Conservation (phyloP, 805 yeast species). For the Ogataea parapolymorpha region DNA sequence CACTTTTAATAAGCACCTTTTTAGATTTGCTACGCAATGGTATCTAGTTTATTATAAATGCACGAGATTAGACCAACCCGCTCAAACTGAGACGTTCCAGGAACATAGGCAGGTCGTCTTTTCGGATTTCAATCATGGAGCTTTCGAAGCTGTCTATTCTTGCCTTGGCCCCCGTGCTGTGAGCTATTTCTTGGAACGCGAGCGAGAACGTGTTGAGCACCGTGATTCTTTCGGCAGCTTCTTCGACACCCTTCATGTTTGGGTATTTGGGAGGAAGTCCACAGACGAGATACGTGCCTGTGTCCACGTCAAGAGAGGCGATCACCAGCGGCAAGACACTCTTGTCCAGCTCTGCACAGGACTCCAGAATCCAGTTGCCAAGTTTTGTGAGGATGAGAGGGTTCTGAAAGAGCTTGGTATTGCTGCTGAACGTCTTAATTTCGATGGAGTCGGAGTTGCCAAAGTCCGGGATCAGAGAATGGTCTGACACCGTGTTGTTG, state of each 20-base stretch:
- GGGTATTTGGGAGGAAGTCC: slow-evolving; percentile 87
- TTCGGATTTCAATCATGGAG: slow-evolving; percentile 83
- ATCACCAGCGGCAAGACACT: slow-evolving; percentile 76
- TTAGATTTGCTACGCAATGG: not conserved
- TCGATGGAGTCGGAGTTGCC: slow-evolving; percentile 30
- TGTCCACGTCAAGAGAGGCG: slow-evolving; percentile 71
- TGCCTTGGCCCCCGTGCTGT: slow-evolving; percentile 79
- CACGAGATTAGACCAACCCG: slow-evolving; percentile 43
- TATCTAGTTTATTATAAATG: not conserved
- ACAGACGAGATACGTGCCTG: slow-evolving; percentile 79
- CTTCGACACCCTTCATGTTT: slow-evolving; percentile 33
- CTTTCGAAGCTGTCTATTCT: slow-evolving; percentile 94
- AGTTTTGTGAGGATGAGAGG: slow-evolving; percentile 81
- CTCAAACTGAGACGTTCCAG: slow-evolving; percentile 78
- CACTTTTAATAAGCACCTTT: not conserved
- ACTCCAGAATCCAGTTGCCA: slow-evolving; percentile 89
- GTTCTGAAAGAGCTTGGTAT: slow-evolving; percentile 70
- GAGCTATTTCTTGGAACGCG: slow-evolving; percentile 87
- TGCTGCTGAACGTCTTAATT: slow-evolving; percentile 47
- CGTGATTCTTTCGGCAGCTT: slow-evolving; percentile 38
- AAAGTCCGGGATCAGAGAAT: slow-evolving; percentile 11
- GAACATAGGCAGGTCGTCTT: slow-evolving; percentile 85
- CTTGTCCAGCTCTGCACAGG: slow-evolving; percentile 75
- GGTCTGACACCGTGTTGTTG: slow-evolving; percentile 12
- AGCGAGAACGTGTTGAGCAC: slow-evolving; percentile 79